Evolutionary conservation across 257 asterid species (phyloP).

Genomic region (Dorcoceras hygrometricum): DNA sequence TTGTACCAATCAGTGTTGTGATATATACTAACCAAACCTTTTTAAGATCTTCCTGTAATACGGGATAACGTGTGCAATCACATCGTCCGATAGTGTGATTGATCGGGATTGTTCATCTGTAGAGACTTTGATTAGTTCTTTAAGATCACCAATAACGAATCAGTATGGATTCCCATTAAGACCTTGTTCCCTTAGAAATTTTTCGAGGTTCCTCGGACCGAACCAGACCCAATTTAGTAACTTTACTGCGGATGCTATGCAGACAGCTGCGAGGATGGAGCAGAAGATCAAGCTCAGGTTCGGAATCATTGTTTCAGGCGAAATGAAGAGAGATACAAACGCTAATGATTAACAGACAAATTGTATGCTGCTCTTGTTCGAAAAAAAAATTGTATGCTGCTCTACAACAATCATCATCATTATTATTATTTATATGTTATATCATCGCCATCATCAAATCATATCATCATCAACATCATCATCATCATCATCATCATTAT

Average conservation of each 20-base stretch:
- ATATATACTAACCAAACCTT: conserved; percentile 32
- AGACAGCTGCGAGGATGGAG: conserved; percentile 14
- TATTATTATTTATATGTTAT: too few relatives aligned
- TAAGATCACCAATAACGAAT: conserved; percentile 37
- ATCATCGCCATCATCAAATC: too few relatives aligned
- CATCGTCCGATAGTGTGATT: conserved; percentile 33
- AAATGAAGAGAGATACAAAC: too few relatives aligned
- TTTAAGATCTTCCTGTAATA: conserved; percentile 23
- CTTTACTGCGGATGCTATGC: conserved; percentile 9
- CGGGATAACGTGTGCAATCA: conserved; percentile 35
- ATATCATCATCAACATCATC: too few relatives aligned
- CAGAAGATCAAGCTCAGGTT: conserved; percentile 17
- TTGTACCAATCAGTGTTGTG: too few relatives aligned
- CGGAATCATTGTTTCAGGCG: conserved; percentile 6
- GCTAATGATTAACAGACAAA: too few relatives aligned
- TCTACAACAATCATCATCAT: too few relatives aligned
- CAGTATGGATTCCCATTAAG: conserved; percentile 41
- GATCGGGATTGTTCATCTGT: conserved; percentile 29
- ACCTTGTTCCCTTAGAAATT: conserved; percentile 38
- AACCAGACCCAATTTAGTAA: conserved; percentile 42
- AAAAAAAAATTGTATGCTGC: too few relatives aligned
- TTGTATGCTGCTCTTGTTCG: too few relatives aligned
- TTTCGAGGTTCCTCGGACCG: conserved; percentile 40
- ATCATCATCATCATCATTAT: too few relatives aligned
- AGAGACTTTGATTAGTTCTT: conserved; percentile 21